phyloP scores from a whole-genome alignment of 2,329 filamentous ascomycete species.

The Colletotrichum eremochloae region DNA sequence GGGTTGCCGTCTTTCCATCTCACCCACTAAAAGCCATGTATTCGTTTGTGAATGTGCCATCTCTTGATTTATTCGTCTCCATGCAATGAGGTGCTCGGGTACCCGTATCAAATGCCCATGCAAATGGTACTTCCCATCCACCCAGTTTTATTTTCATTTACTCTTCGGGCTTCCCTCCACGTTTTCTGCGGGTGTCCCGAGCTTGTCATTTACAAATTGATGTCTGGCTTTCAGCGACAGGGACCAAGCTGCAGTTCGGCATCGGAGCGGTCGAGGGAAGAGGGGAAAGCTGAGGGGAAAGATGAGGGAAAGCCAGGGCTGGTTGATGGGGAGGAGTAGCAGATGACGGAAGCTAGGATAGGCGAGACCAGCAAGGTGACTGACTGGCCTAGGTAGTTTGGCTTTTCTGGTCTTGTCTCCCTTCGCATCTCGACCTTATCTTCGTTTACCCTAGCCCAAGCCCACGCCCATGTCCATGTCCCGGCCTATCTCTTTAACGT shows the following conservation, averaged over 20 bases:
- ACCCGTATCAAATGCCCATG: not conserved
- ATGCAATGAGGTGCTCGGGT: not conserved
- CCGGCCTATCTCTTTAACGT: not conserved
- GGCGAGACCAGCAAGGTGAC: conserved; percentile 22
- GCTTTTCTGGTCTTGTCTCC: not conserved
- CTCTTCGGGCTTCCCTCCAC: not conserved
- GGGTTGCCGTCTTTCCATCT: not conserved
- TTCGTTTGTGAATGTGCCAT: not conserved
- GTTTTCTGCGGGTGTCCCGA: conserved; percentile 5
- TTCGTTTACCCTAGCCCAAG: not conserved
- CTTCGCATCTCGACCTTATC: not conserved
- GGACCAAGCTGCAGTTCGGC: not conserved
- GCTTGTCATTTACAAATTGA: not conserved
- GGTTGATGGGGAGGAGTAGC: not conserved
- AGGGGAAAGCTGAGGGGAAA: not conserved
- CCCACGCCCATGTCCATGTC: not conserved
- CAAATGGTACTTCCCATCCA: not conserved
- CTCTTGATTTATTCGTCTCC: not conserved
- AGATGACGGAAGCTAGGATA: conserved; percentile 30
- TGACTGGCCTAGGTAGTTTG: not conserved
- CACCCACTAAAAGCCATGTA: not conserved
- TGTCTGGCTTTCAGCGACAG: conserved; percentile 10
- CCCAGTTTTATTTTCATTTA: not conserved
- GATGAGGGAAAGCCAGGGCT: conserved; percentile 5
- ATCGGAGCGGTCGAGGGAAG: conserved; percentile 4